Conservation (phyloP, 345 rosid species). For the Populus ilicifolia region DNA sequence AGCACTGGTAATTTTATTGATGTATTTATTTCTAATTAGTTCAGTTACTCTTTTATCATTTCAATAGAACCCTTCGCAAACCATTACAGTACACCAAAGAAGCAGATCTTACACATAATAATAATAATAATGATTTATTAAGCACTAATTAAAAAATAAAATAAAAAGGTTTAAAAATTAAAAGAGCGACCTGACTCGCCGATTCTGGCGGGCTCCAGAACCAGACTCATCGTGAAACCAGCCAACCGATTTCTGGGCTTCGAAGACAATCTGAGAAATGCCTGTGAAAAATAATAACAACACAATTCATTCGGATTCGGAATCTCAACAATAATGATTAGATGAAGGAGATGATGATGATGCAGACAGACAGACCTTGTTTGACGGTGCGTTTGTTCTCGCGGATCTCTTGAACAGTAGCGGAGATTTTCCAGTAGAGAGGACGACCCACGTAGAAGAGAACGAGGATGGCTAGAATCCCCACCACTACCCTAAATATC, state of each 20-base stretch:
- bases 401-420: slow-evolving; percentile 83
- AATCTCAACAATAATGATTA: background rate
- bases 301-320: background rate
- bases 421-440: slow-evolving; percentile 91
- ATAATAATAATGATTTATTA: background rate
- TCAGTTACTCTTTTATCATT: too few species aligned
- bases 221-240: slow-evolving; percentile 76
- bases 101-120: background rate
- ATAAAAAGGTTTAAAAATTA: background rate
- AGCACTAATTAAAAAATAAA: background rate
- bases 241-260: slow-evolving; percentile 74
- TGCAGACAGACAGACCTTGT: slow-evolving; percentile 28
- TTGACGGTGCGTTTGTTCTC: slow-evolving; percentile 74
- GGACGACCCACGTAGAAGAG: slow-evolving; percentile 78
- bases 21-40: too few species aligned
- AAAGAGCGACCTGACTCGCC: slow-evolving; percentile 35
- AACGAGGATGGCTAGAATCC: slow-evolving; percentile 29
- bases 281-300: slow-evolving; percentile 35
- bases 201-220: slow-evolving; percentile 33
- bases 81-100: background rate
- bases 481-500: slow-evolving; percentile 37
- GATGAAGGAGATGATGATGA: background rate
- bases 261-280: slow-evolving; percentile 55
- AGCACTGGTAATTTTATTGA: background rate
- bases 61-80: background rate